phyloP scores from a whole-genome alignment of 2,329 filamentous ascomycete genomes.

The Lecanicillium sp. region DNA sequence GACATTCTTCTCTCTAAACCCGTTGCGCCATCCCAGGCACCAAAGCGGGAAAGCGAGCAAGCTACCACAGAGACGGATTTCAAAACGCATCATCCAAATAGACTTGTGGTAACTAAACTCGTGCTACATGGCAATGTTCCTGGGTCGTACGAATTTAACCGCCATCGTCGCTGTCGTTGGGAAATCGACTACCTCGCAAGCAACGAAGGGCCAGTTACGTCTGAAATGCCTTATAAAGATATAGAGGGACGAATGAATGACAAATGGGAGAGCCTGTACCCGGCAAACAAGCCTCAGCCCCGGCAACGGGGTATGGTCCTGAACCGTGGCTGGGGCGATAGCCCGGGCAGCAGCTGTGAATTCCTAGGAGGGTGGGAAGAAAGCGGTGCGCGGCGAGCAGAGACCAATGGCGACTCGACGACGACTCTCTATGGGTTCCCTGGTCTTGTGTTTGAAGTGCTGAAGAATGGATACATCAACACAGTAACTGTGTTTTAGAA shows the following conservation, averaged over 20 bases:
- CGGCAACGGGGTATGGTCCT: conserved; percentile 72
- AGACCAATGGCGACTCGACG: conserved; percentile 47
- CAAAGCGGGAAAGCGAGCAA: conserved; percentile 34
- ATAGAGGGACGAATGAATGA: conserved; percentile 61
- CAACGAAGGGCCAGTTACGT: conserved; percentile 45
- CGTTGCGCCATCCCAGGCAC: conserved; percentile 52
- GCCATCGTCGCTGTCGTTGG: conserved; percentile 86
- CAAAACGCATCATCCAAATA: conserved; percentile 43
- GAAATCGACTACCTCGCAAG: conserved; percentile 53
- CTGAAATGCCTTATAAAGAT: conserved; percentile 69
- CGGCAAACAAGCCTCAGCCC: conserved; percentile 40
- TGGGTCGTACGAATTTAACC: conserved; percentile 93
- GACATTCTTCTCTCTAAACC: conserved; percentile 85
- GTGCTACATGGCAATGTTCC: conserved; percentile 91
- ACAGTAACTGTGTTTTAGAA: conserved; percentile 77
- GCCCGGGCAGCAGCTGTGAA: conserved; percentile 82
- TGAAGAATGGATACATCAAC: conserved; percentile 86
- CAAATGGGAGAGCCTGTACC: conserved; percentile 61
- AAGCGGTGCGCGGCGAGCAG: conserved; percentile 47
- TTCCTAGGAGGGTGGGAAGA: conserved; percentile 82
- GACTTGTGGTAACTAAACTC: conserved; percentile 82
- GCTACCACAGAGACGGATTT: conserved; percentile 20
- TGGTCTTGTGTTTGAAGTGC: conserved; percentile 87
- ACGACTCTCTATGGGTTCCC: conserved; percentile 92
- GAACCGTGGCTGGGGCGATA: conserved; percentile 86